Evolutionary conservation across 2,329 filamentous ascomycete species (phyloP), one percentile per base, ranked within the genome.

Genomic region (Phyllosticta citriasiana): DNA sequence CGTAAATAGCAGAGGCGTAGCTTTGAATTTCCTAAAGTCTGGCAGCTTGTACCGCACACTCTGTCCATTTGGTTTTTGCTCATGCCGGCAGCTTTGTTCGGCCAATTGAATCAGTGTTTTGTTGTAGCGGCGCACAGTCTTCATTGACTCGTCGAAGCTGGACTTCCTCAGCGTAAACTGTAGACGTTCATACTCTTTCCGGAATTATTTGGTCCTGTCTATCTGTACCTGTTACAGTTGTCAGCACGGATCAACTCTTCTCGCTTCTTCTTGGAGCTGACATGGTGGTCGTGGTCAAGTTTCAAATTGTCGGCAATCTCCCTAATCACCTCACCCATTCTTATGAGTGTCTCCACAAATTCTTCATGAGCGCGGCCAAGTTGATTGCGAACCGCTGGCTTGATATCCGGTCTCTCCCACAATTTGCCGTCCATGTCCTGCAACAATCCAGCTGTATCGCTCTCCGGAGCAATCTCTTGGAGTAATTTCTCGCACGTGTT

Each of bases 401-500:
- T 35, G 16, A 60, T 64, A 24, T 63, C 61, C 7, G 14, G 53
- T 4, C 66, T 63, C 24, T 66, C 66, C 70, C 69, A 72, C 9
- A 50, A 26, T 6, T 27, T 53, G 24, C 66, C 68, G 10, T 65
- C 59, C 6, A 67, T 67, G 55, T 67, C 57, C 6, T 59, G 57
- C 1, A 71, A 62, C 27, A 72, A 66, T 3, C 66, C 56, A 5
- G 62, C 55, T 61, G 68, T 63, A n/a, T 66, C 65, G 27, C 60
- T 63, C 16, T 65, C 63, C 1, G 27, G 33, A 4, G 70, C 63
- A 24, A 67, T 62, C 2, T 66, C 65, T 7, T 64, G 60, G 1
- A 71, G 64, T 3, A 72, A 55, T 25, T 67, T 59, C 40, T 66
- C 65, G 55, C 71, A 65, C 12, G 65, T 68, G 55, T 72, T 74